Evolutionary conservation across 352 stramenopile species (phyloP), one percentile per base, ranked within the genome.

Genomic region (Thraustotheca clavata): DNA sequence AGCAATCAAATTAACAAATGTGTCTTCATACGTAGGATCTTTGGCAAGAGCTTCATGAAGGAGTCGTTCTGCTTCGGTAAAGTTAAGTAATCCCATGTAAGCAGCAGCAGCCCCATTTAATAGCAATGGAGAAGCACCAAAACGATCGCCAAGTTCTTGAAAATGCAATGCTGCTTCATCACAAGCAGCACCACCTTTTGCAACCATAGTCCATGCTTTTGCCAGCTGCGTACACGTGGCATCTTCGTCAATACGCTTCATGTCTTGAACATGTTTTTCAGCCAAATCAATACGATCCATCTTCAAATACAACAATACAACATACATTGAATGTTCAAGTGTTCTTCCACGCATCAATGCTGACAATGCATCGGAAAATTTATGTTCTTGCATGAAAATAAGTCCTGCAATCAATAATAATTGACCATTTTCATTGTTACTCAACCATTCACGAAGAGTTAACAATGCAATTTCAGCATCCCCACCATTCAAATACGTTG

Each of bases 261-360:
- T 89, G 57, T 96, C 73, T 38, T 83, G 69, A 33, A 98, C 76
- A 40, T 89, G 76, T 69, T 96, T 86, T 40, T 85, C 67, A 3
- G 93, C 95, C 36, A 99, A 73, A 73, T 99, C 96, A 5, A 92
- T 33, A 9, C 96, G 87, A 72, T 98, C 90, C 69, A 99, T 96
- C 69, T 96, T 86, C 49, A 99, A 73, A 60, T 91, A 94, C 50
- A 94, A 48, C 52, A 89, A 79, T 32, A 88, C 77, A 34, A 89
- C 84, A 71, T 91, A 88, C 43, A 91, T 75, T 67, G 92, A 85
- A 66, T 98, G 94, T 76, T 99, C 94, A 69, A 98, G 90, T 29
- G 87, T 96, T 2, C 83, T 76, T 24, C 91, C 91, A 36, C 86
- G 79, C 26, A 90, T 88, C 38, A 98, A 80, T 54, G 87, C 94